A percentile compares a stretch with the other conserved stretches of the same genome.
Conservation (phyloP, 305 asterid genomes). For the Petunia hybrid region DNA sequence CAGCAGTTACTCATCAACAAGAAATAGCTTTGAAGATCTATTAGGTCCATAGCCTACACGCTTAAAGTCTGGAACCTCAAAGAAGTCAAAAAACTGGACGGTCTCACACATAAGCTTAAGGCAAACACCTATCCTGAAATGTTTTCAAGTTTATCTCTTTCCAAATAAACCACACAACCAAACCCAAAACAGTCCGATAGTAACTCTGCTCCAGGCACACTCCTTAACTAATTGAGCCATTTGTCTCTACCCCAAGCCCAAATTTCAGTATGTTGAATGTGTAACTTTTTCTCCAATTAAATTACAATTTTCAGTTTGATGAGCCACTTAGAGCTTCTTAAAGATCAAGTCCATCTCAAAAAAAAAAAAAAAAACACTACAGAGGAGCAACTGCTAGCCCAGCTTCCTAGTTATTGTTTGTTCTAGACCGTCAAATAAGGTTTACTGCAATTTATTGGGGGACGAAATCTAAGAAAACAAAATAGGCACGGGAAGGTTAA, state of each 20-base stretch:
- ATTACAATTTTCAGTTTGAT: slow-evolving; percentile 22
- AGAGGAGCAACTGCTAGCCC: slow-evolving; percentile 19
- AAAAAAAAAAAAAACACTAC: background rate
- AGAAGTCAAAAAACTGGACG: background rate
- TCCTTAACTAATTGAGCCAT: slow-evolving; percentile 1
- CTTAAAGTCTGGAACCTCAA: background rate
- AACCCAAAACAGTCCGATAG: background rate
- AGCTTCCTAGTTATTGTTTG: slow-evolving; percentile 8
- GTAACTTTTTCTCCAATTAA: slow-evolving; percentile 1
- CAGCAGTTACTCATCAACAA: slow-evolving; percentile 7
- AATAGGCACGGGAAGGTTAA: slow-evolving; percentile 1
- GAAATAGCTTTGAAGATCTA: slow-evolving; percentile 9
- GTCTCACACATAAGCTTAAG: background rate
- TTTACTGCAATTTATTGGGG: slow-evolving; percentile 4
- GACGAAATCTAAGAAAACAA: slow-evolving; percentile 21
- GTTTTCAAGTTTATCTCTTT: background rate
- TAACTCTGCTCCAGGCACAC: slow-evolving; percentile 25
- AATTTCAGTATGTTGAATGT: background rate
- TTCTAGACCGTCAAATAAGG: background rate
- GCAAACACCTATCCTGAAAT: background rate
- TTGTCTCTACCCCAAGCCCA: slow-evolving; percentile 13
- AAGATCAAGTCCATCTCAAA: background rate
- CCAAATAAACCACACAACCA: slow-evolving; percentile 15
- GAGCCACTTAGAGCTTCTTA: slow-evolving; percentile 19
- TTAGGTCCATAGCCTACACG: background rate